Base-by-base conservation (phyloP, 257 asterid genomes). In the Misopates orontium region DNA sequence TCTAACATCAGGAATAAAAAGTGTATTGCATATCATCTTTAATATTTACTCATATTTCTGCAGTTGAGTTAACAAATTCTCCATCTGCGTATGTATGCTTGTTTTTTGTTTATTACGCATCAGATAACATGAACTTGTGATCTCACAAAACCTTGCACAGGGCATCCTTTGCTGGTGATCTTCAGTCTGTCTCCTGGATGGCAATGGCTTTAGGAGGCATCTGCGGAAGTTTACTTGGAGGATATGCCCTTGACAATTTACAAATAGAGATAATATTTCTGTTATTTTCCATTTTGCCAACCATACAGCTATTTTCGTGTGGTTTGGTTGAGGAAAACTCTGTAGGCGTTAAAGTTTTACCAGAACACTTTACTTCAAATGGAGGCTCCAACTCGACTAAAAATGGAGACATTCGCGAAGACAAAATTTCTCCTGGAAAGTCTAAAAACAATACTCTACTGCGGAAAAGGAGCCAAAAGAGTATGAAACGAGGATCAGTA, bases 181-280 rank as follows among this genome's bases (percentile, higher is more conserved):
- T 92, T 73, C 98, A 92, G 88, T 92, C 98, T 15, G 54, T 92
- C 32, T 92, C 98, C 56, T 92, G 98, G 98, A 83, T 92, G 91
- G 77, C 97, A 66, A 89, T 92, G 98, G 98, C 98, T 77, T 64
- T 85, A 18, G 98, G 98, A 81, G 98, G 98, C 76, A 87, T 92
- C 66, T 84, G 80, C 70, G 98, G 98, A 70, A 92, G 95, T 80
- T 79, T 92, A 75, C 70, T 89, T 5, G 98, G 98, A 75, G 98
- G 98, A 67, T 85, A 78, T 79, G 89, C 98, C 55, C 77, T 92
- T 51, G 50, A 53, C 68, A 77, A 84, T 72, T 44, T 84, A 62
- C 78, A 28, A 72, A 85, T 84, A 61, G 87, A 89, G 68, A 71
- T 61, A 75, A 85, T 89, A 62, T 89, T 89, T 78, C 73, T 87